phyloP scores from a whole-genome alignment of 805 yeast genomes.

The Starmerella lactis-condensi region DNA sequence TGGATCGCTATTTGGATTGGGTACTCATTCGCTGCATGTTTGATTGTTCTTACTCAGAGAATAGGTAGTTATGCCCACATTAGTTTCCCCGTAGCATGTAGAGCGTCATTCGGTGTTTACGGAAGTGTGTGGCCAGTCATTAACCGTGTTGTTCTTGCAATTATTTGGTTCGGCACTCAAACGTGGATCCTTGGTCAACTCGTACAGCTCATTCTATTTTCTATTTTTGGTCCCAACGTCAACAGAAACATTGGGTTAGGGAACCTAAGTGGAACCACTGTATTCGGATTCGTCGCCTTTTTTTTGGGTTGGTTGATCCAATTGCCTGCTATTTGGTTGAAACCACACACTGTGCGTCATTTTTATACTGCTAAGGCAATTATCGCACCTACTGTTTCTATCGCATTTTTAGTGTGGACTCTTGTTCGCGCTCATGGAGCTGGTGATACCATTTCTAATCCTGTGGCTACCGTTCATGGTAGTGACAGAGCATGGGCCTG shows the following conservation, averaged over 20 bases:
- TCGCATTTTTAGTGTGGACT: slow-evolving; percentile 72
- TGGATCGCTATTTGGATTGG: slow-evolving; percentile 86
- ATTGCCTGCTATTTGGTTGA: slow-evolving; percentile 63
- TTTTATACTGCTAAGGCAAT: slow-evolving; percentile 67
- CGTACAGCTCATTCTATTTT: slow-evolving; percentile 53
- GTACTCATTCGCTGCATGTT: slow-evolving; percentile 47
- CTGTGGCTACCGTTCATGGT: slow-evolving; percentile 34
- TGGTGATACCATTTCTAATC: slow-evolving; percentile 45
- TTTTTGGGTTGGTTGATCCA: slow-evolving; percentile 68
- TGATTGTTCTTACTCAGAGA: slow-evolving; percentile 54
- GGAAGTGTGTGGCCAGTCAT: slow-evolving; percentile 78
- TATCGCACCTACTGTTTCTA: slow-evolving; percentile 64
- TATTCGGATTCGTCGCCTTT: slow-evolving; percentile 55
- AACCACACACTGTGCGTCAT: slow-evolving; percentile 68
- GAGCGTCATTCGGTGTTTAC: slow-evolving; percentile 73
- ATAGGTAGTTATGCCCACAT: slow-evolving; percentile 67
- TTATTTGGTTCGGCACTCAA: slow-evolving; percentile 79
- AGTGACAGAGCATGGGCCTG: slow-evolving; percentile 67
- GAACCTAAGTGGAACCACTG: slow-evolving; percentile 40
- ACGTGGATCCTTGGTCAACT: slow-evolving; percentile 73
- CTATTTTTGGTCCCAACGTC: slow-evolving; percentile 34
- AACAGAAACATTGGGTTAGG: slow-evolving; percentile 32
- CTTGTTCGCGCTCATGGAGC: slow-evolving; percentile 61
- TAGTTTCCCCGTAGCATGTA: slow-evolving; percentile 64
- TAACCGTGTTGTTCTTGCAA: slow-evolving; percentile 74